Evolutionary conservation across 73 alveolate genomes (phyloP).

Genomic region (Blepharisma japonicum): DNA sequence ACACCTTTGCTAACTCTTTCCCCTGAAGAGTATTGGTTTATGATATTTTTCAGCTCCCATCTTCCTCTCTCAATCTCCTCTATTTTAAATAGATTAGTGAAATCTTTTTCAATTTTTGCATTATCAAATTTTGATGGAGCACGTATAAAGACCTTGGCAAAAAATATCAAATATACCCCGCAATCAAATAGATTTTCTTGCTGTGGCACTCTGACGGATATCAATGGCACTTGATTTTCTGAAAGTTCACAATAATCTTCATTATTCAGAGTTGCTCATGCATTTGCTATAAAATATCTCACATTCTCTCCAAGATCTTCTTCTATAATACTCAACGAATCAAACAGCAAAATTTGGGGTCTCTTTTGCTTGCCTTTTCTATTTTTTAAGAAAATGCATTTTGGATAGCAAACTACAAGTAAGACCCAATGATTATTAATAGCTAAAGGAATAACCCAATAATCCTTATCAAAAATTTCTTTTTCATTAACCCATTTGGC

Average conservation of each 20-base stretch:
- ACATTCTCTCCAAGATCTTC: background rate
- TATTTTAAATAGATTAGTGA: too few relatives aligned
- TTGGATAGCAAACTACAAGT: background rate
- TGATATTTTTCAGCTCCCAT: too few relatives aligned
- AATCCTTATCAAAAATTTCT: background rate
- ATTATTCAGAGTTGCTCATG: background rate
- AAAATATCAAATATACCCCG: background rate
- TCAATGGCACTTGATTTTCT: background rate
- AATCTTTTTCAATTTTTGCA: too few relatives aligned
- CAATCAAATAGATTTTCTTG: conserved; percentile 18
- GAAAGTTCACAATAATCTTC: background rate
- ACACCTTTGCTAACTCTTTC: too few relatives aligned
- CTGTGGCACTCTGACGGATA: background rate
- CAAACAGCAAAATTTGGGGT: background rate
- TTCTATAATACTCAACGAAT: background rate
- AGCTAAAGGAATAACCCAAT: conserved; percentile 26
- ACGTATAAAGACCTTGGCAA: background rate
- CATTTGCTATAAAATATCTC: background rate
- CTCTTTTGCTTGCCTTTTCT: background rate
- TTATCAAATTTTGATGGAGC: too few relatives aligned
- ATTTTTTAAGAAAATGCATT: background rate
- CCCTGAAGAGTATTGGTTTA: too few relatives aligned
- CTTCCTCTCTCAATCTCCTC: too few relatives aligned
- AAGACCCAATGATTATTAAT: conserved; percentile 9
- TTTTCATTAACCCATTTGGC: background rate